These are phyloP conservation scores for Globisporangium cystogenes DNA, from an alignment of 352 stramenopile species.

Conservation along the genomic window DNA sequence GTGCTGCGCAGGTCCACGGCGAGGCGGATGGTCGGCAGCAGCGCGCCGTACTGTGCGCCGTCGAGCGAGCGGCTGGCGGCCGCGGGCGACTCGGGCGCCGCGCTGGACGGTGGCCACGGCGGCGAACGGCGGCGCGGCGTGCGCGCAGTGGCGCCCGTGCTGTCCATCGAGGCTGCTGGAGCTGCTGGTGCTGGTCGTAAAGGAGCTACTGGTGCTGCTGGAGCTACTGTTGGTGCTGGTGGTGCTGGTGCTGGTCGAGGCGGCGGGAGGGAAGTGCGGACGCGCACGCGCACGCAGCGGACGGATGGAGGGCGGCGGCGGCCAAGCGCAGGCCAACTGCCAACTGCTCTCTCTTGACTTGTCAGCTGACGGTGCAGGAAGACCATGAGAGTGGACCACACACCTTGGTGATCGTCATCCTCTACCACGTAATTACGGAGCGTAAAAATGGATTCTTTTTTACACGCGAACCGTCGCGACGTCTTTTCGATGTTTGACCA, in stretches of 20 bases:
- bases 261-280: background rate
- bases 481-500: too few species aligned
- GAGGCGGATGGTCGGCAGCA: constrained; percentile 13
- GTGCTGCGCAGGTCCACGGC: background rate
- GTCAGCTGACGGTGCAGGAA: background rate
- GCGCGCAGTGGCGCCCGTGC: constrained; percentile 65
- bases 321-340: too few species aligned
- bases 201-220: background rate
- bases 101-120: constrained; percentile 10
- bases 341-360: too few species aligned
- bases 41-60: constrained; percentile 16
- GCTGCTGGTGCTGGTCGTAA: background rate
- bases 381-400: constrained; percentile 1
- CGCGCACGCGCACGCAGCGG: too few species aligned
- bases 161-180: constrained; percentile 50
- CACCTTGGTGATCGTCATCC: background rate
- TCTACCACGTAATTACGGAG: background rate
- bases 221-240: background rate
- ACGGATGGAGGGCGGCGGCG: background rate
- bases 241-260: background rate
- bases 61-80: constrained; percentile 28
- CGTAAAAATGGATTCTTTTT: background rate
- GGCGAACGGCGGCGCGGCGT: constrained; percentile 50
- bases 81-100: background rate
- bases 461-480: too few species aligned